Conservation (phyloP, 805 yeast species). For the Zygotorulaspora danielsina region DNA sequence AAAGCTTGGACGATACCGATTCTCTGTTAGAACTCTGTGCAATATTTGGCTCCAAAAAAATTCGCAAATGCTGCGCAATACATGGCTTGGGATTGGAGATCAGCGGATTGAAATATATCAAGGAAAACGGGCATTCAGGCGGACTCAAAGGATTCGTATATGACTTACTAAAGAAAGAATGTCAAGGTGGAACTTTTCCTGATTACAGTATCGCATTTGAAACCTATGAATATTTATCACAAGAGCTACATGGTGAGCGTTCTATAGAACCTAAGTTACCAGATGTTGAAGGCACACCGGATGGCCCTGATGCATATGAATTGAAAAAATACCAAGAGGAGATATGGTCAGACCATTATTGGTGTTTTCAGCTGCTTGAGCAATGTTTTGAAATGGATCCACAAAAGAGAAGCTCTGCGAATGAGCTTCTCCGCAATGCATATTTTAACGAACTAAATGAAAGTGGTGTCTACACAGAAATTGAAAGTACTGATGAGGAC, state of each 20-base stretch:
- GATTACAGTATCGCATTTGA: slow-evolving; percentile 69
- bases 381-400: slow-evolving; percentile 58
- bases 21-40: slow-evolving; percentile 81
- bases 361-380: slow-evolving; percentile 52
- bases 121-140: slow-evolving; percentile 37
- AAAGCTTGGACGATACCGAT: slow-evolving; percentile 89
- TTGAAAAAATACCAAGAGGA: slow-evolving; percentile 33
- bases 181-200: slow-evolving; percentile 58
- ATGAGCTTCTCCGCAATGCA: slow-evolving; percentile 50
- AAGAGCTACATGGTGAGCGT: slow-evolving; percentile 37
- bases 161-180: slow-evolving; percentile 30
- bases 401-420: slow-evolving; percentile 51
- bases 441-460: slow-evolving; percentile 50
- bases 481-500: slow-evolving; percentile 31
- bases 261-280: slow-evolving; percentile 29
- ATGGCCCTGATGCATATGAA: slow-evolving; percentile 19
- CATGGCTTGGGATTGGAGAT: slow-evolving; percentile 89
- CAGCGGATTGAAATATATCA: slow-evolving; percentile 45
- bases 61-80: slow-evolving; percentile 71
- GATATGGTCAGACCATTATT: slow-evolving; percentile 36
- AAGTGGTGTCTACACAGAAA: slow-evolving; percentile 16
- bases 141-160: slow-evolving; percentile 33
- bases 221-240: slow-evolving; percentile 45
- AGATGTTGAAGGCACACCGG: slow-evolving; percentile 10
- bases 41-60: slow-evolving; percentile 68